Base-by-base conservation (phyloP, 495 filamentous ascomycete genomes). In the Penicilliopsis zonata region DNA sequence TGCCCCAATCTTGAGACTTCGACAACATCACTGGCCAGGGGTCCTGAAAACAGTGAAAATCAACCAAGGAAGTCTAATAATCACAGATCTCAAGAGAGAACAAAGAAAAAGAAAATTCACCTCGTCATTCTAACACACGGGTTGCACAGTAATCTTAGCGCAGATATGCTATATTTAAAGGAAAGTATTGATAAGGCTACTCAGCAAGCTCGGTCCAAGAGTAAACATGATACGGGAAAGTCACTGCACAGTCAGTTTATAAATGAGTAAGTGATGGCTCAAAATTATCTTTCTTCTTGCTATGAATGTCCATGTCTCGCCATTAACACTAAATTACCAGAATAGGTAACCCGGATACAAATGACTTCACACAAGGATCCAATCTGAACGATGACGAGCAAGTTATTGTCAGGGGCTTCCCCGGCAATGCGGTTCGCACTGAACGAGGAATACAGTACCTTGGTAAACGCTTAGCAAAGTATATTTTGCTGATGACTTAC, bases 371-470 rank as follows among this genome's bases (percentile, higher is more conserved):
- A n/a, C n/a, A n/a, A n/a, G n/a, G n/a, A n/a, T n/a, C n/a, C n/a
- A n/a, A n/a, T n/a, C n/a, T n/a, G n/a, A n/a, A 69, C 0, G 76
- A 82, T 13, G 82, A 92, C 12, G 86, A 94, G 50, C 72, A 93
- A 52, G 76, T 93, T n/a, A 78, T 98, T 43, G 92, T 98, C 3
- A 70, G 92, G 45, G 90, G 90, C 12, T 98, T 86, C 48, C 72
- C 76, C 17, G 86, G 82, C 30, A 98, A 98, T 60, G 82, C 79
- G 12, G 80, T 80, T 21, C 79, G 80, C 20, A 98, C 90, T 3
- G 90, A 96, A 58, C 72, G 76, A 42, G 90, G 90, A 14, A 95
- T 98, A 42, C 94, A 96, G 49, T 96, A 93, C 47, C 71, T 98
- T 1, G 90, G 90, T 13, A 95, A 95, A 50, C 74, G 90, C 18